These are phyloP conservation scores for Lophiostoma macrostomum DNA, from an alignment of 495 filamentous ascomycete genomes.

Conservation along the genomic window DNA sequence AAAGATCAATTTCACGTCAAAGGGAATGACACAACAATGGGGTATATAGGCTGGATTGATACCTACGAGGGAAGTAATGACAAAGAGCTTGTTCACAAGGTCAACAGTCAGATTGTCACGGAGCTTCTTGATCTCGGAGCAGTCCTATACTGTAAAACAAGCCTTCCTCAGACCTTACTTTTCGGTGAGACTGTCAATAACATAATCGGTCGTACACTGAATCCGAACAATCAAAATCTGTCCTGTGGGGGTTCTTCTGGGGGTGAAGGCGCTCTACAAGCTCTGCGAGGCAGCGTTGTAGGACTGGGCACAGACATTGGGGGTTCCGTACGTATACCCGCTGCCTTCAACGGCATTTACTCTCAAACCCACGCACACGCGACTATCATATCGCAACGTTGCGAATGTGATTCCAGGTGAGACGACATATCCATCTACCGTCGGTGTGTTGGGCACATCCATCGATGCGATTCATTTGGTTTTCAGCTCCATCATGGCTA, in stretches of 20 bases:
- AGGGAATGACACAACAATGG: conserved; percentile 31
- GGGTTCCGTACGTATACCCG: conserved; percentile 36
- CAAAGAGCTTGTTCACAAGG: conserved; percentile 2
- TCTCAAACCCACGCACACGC: conserved; percentile 11
- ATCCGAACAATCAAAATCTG: conserved; percentile 57
- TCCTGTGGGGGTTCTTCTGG: conserved; percentile 64
- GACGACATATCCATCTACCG: background rate
- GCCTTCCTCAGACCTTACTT: conserved; percentile 56
- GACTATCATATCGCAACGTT: background rate
- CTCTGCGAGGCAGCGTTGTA: conserved; percentile 43
- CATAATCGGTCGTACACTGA: conserved; percentile 62
- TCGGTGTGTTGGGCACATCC: conserved; percentile 2
- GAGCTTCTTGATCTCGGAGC: conserved; percentile 46
- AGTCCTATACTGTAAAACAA: conserved; percentile 55
- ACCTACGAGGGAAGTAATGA: too few relatives aligned
- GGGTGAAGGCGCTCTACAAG: conserved; percentile 54
- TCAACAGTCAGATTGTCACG: conserved; percentile 25
- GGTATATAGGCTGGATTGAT: conserved; percentile 29
- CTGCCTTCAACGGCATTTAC: conserved; percentile 34
- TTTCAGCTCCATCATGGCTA: background rate
- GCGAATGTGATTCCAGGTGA: background rate
- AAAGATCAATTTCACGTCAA: conserved; percentile 43
- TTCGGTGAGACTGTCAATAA: conserved; percentile 50
- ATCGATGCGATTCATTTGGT: background rate
- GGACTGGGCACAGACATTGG: conserved; percentile 42